A percentile compares a stretch with the other conserved stretches of the same genome.
Conservation (phyloP, 345 rosid species). For the Excoecaria cochinchinensis region DNA sequence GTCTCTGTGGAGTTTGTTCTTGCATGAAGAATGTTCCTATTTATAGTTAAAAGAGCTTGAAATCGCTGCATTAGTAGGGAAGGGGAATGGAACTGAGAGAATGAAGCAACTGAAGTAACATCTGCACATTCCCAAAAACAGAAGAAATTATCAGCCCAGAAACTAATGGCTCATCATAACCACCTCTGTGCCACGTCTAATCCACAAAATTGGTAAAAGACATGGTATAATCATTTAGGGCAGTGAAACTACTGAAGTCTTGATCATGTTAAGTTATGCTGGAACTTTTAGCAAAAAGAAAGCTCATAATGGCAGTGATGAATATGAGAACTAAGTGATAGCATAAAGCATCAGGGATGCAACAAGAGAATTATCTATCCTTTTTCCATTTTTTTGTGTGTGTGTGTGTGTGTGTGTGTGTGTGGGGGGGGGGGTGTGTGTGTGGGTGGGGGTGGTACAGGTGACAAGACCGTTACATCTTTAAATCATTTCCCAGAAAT, state of each 20-base stretch:
- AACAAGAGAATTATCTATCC: background rate
- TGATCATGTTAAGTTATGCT: background rate
- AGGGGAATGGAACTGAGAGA: slow-evolving; percentile 42
- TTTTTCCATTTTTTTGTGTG: too few relatives aligned
- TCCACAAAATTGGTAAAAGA: background rate
- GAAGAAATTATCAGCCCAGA: slow-evolving; percentile 7
- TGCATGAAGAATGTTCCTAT: slow-evolving; percentile 41
- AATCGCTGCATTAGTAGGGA: slow-evolving; percentile 55
- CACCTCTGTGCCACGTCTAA: background rate
- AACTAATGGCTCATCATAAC: background rate
- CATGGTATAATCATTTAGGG: background rate
- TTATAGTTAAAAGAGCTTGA: slow-evolving; percentile 62
- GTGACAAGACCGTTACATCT: background rate
- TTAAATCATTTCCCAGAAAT: background rate
- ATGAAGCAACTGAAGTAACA: slow-evolving; percentile 38
- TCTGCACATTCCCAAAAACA: slow-evolving; percentile 35
- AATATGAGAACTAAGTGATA: background rate
- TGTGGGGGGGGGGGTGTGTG: too few relatives aligned
- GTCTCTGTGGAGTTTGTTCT: slow-evolving; percentile 38
- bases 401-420: too few relatives aligned
- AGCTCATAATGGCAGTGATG: background rate
- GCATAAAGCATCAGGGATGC: background rate
- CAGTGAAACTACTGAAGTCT: background rate
- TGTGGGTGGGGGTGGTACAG: background rate
- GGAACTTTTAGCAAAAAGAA: background rate